Evolutionary conservation across 1,284 basidiomycete species (phyloP).

Genomic region (Ceratobasidium sp.): DNA sequence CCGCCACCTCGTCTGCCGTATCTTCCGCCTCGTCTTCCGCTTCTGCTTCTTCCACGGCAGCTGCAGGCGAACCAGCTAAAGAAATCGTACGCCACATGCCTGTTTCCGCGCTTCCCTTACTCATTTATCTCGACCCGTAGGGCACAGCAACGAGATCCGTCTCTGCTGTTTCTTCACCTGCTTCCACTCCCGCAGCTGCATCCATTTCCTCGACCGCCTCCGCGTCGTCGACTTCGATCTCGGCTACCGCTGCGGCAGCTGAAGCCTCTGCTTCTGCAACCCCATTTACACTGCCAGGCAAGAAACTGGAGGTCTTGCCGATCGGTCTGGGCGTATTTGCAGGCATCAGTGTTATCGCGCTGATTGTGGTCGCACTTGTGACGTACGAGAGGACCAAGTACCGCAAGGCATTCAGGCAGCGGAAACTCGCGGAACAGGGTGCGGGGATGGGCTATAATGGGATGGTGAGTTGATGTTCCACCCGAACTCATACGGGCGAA

Average conservation of each 20-base stretch:
- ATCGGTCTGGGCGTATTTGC: conserved; percentile 84
- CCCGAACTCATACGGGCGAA: not conserved
- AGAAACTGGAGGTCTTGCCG: conserved; percentile 75
- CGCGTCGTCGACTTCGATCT: conserved; percentile 48
- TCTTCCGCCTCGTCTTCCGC: conserved; percentile 41
- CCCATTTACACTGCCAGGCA: conserved; percentile 74
- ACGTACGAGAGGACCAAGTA: conserved; percentile 85
- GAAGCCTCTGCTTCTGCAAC: conserved; percentile 55
- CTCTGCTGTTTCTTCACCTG: conserved; percentile 40
- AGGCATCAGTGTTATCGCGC: conserved; percentile 79
- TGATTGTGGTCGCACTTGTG: conserved; percentile 81
- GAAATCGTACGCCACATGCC: conserved; percentile 11
- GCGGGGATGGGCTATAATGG: conserved; percentile 70
- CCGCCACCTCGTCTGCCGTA: conserved; percentile 46
- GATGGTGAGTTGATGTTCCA: conserved; percentile 56
- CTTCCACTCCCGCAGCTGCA: conserved; percentile 49
- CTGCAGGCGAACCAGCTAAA: conserved; percentile 21
- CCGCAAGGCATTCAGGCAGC: conserved; percentile 81
- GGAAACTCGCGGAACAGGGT: conserved; percentile 74
- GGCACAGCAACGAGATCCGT: conserved; percentile 26
- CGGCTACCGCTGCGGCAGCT: conserved; percentile 36
- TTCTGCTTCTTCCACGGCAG: conserved; percentile 46
- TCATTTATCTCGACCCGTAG: conserved; percentile 16
- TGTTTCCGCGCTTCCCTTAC: not conserved
- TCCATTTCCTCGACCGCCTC: conserved; percentile 48